phyloP scores from a whole-genome alignment of 805 yeast species.

The Spathaspora girioi region DNA sequence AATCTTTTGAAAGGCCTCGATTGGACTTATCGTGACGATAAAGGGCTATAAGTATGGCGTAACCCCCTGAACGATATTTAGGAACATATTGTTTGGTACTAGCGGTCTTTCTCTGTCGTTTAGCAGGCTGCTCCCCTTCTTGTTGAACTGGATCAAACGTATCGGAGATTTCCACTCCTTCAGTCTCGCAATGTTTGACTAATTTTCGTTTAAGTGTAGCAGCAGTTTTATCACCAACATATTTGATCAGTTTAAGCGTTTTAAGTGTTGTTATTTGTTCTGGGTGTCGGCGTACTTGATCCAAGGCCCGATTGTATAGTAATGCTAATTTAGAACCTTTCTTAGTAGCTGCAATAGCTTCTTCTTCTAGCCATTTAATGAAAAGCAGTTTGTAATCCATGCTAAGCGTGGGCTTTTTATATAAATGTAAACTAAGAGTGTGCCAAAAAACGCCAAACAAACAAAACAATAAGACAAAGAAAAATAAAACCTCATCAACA shows the following conservation, averaged over 20 bases:
- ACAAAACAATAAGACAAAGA: neutral
- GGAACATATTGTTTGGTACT: conserved; percentile 56
- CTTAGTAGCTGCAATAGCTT: conserved; percentile 40
- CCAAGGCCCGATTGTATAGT: conserved; percentile 55
- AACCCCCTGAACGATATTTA: conserved; percentile 73
- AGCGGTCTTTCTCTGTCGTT: conserved; percentile 13
- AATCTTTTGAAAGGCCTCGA: conserved; percentile 62
- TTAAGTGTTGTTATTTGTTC: conserved; percentile 49
- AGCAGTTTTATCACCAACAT: conserved; percentile 71
- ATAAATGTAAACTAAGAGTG: neutral
- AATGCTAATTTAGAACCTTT: conserved; percentile 51
- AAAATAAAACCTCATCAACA: neutral
- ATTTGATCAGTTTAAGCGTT: conserved; percentile 57
- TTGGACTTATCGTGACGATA: conserved; percentile 43
- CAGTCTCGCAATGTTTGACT: conserved; percentile 27
- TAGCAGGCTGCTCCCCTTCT: neutral
- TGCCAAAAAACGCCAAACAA: neutral
- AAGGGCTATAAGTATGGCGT: conserved; percentile 69
- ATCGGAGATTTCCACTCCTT: neutral
- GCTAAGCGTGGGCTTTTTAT: neutral
- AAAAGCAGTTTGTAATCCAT: conserved; percentile 20
- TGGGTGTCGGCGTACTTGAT: conserved; percentile 43
- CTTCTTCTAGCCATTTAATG: conserved; percentile 56
- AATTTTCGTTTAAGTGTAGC: conserved; percentile 45
- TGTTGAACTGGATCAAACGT: neutral